Percentiles rank a stretch among this genome's conserved stretches.
Conservation (phyloP, 805 yeast species). For the Tanozyma kutaoensis region DNA sequence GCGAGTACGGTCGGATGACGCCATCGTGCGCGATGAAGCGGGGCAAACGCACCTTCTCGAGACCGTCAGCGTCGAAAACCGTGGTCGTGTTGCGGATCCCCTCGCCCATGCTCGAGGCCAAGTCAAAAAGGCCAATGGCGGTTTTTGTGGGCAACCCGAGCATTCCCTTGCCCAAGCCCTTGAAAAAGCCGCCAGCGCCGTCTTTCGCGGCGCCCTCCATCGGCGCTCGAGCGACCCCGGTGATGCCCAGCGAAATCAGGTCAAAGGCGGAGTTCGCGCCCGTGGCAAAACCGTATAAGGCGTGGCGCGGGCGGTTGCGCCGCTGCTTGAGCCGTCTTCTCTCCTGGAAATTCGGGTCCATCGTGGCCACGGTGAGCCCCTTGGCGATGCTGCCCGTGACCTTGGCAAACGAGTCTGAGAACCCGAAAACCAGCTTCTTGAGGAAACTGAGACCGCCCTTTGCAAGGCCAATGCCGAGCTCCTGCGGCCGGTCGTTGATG, state of each 20-base stretch:
- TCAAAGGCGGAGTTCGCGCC: slow-evolving; percentile 88
- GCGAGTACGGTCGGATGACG: slow-evolving; percentile 60
- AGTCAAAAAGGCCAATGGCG: slow-evolving; percentile 86
- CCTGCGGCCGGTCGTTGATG: slow-evolving; percentile 91
- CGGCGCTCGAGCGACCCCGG: slow-evolving; percentile 87
- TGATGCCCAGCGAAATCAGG: slow-evolving; percentile 74
- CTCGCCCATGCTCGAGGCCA: slow-evolving; percentile 86
- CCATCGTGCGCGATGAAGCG: slow-evolving; percentile 61
- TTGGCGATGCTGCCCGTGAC: slow-evolving; percentile 91
- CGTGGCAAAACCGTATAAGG: slow-evolving; percentile 66
- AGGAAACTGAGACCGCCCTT: slow-evolving; percentile 92
- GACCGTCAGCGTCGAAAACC: slow-evolving; percentile 66
- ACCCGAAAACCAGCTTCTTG: slow-evolving; percentile 88
- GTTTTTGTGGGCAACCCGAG: slow-evolving; percentile 95
- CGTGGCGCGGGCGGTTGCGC: slow-evolving; percentile 73
- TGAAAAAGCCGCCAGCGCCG: slow-evolving; percentile 87
- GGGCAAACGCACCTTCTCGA: slow-evolving; percentile 74
- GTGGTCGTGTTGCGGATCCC: slow-evolving; percentile 91
- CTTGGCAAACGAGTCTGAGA: slow-evolving; percentile 86
- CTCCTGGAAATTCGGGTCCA: slow-evolving; percentile 78
- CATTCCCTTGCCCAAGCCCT: slow-evolving; percentile 90
- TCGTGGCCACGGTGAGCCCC: slow-evolving; percentile 81
- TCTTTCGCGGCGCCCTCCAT: slow-evolving; percentile 78
- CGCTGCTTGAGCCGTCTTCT: slow-evolving; percentile 61
- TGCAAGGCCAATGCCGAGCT: slow-evolving; percentile 87